Base-by-base conservation (phyloP, 768 basidiomycete genomes). In the Auricularia cornea region DNA sequence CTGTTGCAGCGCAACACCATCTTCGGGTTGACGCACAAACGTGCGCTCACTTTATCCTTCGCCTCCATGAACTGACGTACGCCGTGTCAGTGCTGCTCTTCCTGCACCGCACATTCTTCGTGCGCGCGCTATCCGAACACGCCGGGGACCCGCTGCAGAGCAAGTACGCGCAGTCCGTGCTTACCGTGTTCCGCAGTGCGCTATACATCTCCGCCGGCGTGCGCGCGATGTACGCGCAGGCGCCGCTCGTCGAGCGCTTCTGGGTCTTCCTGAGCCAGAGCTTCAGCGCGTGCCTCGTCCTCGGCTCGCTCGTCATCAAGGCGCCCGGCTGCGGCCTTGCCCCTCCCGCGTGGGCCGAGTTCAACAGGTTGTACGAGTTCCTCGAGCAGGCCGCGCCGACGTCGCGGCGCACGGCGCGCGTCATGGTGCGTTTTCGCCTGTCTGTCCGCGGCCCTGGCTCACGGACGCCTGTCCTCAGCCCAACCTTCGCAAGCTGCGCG, bases 31-130 rank as follows among this genome's bases (percentile, higher is more conserved):
- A n/a, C 28, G n/a, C 51, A 52, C 8, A 52, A 28, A 28, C 8
- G 51, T 52, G 28, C 51, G 20, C 28, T 20, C 11, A 11, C 10
- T 41, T 41, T 10, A 10, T 41, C 11, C 10, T 41, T 10, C 40
- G 11, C 40, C 10, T 10, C 40, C 10, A 10, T n/a, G n/a, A n/a
- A n/a, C n/a, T n/a, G n/a, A n/a, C n/a, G n/a, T n/a, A n/a, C n/a
- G n/a, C n/a, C n/a, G n/a, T n/a, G n/a, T n/a, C 26, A 87, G 86
- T 83, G 14, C 72, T 88, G 31, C 87, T 89, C 68, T 88, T 88
- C 67, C 84, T 89, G 79, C 87, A 89, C 72, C 80, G 87, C 59
- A 86, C 86, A 5, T 89, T 85, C 76, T 89, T 89, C 69, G 87
- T 86, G 1, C 83, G 84, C 63, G 86, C 87, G 0, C 71, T 89